Evolutionary conservation across 345 rosid genomes (phyloP).

Genomic region (Lumnitzera racemosa): DNA sequence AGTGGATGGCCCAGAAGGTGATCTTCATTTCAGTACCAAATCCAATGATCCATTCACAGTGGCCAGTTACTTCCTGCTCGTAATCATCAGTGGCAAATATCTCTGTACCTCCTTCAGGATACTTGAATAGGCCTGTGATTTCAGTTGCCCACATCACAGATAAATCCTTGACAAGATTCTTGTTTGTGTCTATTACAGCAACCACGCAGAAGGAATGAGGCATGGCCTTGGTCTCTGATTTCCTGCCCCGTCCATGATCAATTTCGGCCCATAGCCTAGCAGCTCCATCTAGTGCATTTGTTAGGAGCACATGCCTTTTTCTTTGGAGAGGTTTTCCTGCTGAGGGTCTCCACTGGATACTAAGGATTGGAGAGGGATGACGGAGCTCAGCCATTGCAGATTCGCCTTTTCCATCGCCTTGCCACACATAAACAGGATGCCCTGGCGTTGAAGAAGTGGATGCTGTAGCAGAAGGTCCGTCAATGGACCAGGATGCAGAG

Average conservation of each 20-base stretch:
- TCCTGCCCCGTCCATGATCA: constrained; percentile 52
- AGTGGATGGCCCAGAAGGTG: constrained; percentile 81
- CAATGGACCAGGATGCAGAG: constrained; percentile 75
- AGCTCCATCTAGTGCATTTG: constrained; percentile 86
- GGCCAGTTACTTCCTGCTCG: constrained; percentile 38
- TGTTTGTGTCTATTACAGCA: constrained; percentile 71
- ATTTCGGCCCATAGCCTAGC: constrained; percentile 82
- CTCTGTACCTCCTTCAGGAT: constrained; percentile 32
- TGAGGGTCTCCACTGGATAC: constrained; percentile 83
- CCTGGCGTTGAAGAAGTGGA: constrained; percentile 21
- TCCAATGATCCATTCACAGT: constrained; percentile 86
- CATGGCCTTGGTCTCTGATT: constrained; percentile 25
- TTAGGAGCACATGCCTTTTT: constrained; percentile 54
- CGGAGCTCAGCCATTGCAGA: constrained; percentile 34
- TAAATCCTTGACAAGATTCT: constrained; percentile 43
- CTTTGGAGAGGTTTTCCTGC: constrained; percentile 25
- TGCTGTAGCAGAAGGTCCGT: constrained; percentile 68
- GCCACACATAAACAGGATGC: constrained; percentile 42
- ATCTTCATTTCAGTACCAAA: constrained; percentile 60
- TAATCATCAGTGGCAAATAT: constrained; percentile 23
- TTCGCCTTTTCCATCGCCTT: constrained; percentile 36
- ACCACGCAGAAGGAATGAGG: constrained; percentile 48
- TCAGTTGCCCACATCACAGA: constrained; percentile 63
- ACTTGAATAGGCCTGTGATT: constrained; percentile 38
- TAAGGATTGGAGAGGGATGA: constrained; percentile 70